phyloP scores from a whole-genome alignment of 2,329 filamentous ascomycete species.

The Zymoseptoria crescenta region DNA sequence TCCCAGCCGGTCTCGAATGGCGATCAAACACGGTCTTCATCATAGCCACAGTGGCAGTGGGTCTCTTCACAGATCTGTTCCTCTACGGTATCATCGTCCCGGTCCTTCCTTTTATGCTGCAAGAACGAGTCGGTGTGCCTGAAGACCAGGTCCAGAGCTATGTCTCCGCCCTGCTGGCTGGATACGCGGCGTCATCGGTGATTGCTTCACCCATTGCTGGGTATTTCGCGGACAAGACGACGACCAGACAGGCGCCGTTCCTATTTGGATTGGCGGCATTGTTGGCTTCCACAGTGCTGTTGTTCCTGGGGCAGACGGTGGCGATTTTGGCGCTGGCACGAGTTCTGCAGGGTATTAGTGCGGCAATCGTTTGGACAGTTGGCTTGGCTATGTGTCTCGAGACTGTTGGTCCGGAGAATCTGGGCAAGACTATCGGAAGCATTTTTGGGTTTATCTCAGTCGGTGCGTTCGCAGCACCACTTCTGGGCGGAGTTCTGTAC shows the following conservation, averaged over 20 bases:
- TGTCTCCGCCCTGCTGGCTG: conserved; percentile 47
- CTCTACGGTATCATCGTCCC: conserved; percentile 54
- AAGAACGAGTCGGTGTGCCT: conserved; percentile 43
- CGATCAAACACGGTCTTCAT: conserved; percentile 55
- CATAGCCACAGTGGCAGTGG: conserved; percentile 47
- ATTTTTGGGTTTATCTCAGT: conserved; percentile 54
- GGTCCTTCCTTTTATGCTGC: conserved; percentile 50
- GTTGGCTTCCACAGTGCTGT: conserved; percentile 47
- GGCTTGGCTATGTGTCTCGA: conserved; percentile 53
- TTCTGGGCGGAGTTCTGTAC: conserved; percentile 54
- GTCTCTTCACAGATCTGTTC: conserved; percentile 52
- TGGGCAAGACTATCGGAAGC: conserved; percentile 56
- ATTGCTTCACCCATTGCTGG: conserved; percentile 47
- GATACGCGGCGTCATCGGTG: conserved; percentile 48
- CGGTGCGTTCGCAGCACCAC: conserved; percentile 49
- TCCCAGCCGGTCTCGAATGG: conserved; percentile 39
- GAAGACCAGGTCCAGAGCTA: conserved; percentile 44
- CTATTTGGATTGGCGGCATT: conserved; percentile 48
- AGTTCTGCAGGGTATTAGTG: conserved; percentile 50
- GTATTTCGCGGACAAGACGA: conserved; percentile 46
- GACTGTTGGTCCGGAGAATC: conserved; percentile 48
- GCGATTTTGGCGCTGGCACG: conserved; percentile 45
- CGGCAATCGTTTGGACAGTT: conserved; percentile 53
- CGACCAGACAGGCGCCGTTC: conserved; percentile 50
- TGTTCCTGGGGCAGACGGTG: conserved; percentile 45